phyloP scores from a whole-genome alignment of 352 stramenopile genomes.

The Thraustochytrium striatum region DNA sequence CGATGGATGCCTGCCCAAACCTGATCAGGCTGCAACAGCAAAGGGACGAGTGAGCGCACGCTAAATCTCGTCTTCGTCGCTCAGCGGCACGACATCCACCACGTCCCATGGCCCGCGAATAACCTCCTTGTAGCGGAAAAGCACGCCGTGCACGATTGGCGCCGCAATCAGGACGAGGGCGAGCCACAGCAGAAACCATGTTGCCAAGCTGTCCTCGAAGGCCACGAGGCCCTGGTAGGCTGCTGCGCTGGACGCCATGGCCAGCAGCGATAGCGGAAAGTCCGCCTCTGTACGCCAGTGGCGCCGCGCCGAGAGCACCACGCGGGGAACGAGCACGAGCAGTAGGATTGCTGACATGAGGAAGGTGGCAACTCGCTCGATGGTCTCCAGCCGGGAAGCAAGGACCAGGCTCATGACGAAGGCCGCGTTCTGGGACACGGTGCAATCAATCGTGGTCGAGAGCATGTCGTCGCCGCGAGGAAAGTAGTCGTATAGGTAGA shows the following conservation, averaged over 20 bases:
- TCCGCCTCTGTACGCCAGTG: background rate
- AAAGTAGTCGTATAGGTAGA: slow-evolving; percentile 34
- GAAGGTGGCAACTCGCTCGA: slow-evolving; percentile 20
- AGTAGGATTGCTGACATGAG: slow-evolving; percentile 10
- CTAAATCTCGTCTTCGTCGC: background rate
- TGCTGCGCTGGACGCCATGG: background rate
- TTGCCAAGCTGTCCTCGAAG: background rate
- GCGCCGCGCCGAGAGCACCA: background rate
- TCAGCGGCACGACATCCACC: slow-evolving; percentile 4
- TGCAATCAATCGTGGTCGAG: background rate
- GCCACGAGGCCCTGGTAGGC: background rate
- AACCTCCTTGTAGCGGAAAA: slow-evolving; percentile 9
- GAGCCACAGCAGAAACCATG: background rate
- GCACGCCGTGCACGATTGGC: background rate
- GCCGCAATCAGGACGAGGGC: background rate
- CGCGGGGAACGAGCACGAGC: background rate
- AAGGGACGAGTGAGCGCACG: background rate
- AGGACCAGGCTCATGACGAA: slow-evolving; percentile 37
- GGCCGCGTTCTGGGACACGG: slow-evolving; percentile 15
- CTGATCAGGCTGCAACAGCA: background rate
- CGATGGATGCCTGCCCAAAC: too few relatives aligned
- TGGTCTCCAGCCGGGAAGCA: slow-evolving; percentile 11
- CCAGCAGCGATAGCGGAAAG: background rate
- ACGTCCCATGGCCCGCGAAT: slow-evolving; percentile 36
- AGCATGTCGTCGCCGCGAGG: background rate